A percentile compares a stretch with the other conserved stretches of the same genome.
Evolutionary conservation across 495 filamentous ascomycete species (phyloP).

Genomic region (Parathielavia appendiculata): DNA sequence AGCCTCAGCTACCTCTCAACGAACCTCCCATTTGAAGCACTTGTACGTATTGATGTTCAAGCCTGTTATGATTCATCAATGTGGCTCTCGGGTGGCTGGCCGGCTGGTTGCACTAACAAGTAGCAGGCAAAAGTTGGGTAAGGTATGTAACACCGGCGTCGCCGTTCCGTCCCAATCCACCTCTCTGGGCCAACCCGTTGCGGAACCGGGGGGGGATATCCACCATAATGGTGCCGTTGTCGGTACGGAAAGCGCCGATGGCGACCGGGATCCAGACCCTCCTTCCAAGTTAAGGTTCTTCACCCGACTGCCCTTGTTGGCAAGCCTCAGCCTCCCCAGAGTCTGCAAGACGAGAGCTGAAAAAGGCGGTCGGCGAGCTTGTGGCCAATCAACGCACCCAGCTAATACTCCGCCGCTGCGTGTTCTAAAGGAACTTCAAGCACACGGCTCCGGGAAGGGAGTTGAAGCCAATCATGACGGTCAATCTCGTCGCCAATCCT

Average conservation of each 20-base stretch:
- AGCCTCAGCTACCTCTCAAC: no score
- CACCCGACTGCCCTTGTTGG: not conserved
- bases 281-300: not conserved
- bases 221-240: not conserved
- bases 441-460: not conserved
- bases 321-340: constrained; percentile 9
- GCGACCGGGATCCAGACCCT: not conserved
- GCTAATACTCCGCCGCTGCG: constrained; percentile 4
- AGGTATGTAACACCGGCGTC: not conserved
- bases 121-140: no score
- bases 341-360: constrained; percentile 17
- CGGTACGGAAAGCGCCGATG: not conserved
- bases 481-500: not conserved
- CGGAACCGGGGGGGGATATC: not conserved
- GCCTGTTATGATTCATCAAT: no score
- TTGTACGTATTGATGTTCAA: no score
- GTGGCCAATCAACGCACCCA: constrained; percentile 10
- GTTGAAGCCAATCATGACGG: constrained; percentile 7
- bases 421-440: not conserved
- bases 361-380: constrained; percentile 7
- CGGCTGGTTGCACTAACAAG: not conserved
- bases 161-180: not conserved
- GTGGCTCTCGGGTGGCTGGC: not conserved
- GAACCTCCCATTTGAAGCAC: no score
- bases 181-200: not conserved